Evolutionary conservation across 1,139 yeast genomes (phyloP), one percentile per base, ranked within the genome.

Genomic region (Zygoascus sp.): DNA sequence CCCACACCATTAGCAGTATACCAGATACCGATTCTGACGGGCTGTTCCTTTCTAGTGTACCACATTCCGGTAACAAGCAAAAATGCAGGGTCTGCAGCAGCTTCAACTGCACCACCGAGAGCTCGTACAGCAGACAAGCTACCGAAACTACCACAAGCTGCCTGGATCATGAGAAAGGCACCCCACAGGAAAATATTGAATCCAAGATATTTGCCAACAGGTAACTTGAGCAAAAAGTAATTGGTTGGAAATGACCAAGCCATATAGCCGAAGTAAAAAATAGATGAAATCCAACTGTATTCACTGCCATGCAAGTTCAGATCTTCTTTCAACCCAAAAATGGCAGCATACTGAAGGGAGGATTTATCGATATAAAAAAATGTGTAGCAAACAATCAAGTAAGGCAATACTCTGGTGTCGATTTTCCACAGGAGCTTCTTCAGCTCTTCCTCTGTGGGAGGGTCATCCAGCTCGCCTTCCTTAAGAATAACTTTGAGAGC

Each of bases 291-390:
- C 76, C 84, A 79, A 25, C 73, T 67, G 55, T 70, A 75, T 45
- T 72, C 68, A 41, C 67, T 60, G 5, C 72, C 73, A 9, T 60
- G 54, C 44, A 64, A 57, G 43, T 72, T 53, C 27, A 61, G 56
- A 50, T 73, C 68, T 1, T 64, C 58, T 50, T 68, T 69, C 49
- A 81, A 68, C 1, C 85, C 86, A 68, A 81, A 70, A 46, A 82
- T 73, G 1, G 86, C 73, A 4, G 86, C 85, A 55, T 75, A 77
- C 10, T 81, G 71, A 27, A 74, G 74, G 5, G 84, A 69, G 13
- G 75, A 66, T 57, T 82, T 82, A 62, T 82, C 89, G 77, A 81
- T 74, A 51, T 76, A 79, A 58, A 80, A 86, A 46, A 75, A 68
- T 17, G 79, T 72, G 58, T 80, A 80, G 15, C 42, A 40, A 5